Conservation (phyloP, 2,329 filamentous ascomycete genomes). For the Calonectria pseudoturangicola region DNA sequence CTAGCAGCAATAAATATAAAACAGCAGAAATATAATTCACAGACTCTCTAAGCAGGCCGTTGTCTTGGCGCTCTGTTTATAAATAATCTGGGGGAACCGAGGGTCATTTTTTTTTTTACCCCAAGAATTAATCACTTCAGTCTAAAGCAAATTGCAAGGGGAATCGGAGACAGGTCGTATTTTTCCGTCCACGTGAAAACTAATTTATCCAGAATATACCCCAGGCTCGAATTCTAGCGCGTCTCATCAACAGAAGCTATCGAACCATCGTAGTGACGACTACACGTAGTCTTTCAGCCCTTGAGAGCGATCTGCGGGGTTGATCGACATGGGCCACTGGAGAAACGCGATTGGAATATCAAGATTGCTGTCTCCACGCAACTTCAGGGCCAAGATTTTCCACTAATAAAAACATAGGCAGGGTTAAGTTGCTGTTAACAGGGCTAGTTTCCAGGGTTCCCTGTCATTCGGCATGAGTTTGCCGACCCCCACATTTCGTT, state of each 20-base stretch:
- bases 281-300: neutral
- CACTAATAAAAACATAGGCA: neutral
- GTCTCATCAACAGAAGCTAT: neutral
- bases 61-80: constrained; percentile 13
- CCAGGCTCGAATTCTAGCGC: neutral
- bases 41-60: neutral
- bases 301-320: constrained; percentile 1
- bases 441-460: constrained; percentile 8
- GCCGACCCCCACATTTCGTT: neutral
- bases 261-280: neutral
- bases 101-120: no score
- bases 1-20: neutral
- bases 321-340: neutral
- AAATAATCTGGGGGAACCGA: neutral
- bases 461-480: neutral
- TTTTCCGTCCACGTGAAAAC: neutral
- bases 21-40: neutral
- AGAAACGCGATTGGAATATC: neutral
- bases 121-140: no score
- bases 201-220: constrained; percentile 1
- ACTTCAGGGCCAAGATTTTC: neutral
- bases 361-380: neutral
- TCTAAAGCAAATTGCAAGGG: neutral
- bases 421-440: neutral
- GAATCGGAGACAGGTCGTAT: neutral